These are phyloP conservation scores for Hypoxylon intermedium DNA, from an alignment of 495 filamentous ascomycete species.

Conservation along the genomic window DNA sequence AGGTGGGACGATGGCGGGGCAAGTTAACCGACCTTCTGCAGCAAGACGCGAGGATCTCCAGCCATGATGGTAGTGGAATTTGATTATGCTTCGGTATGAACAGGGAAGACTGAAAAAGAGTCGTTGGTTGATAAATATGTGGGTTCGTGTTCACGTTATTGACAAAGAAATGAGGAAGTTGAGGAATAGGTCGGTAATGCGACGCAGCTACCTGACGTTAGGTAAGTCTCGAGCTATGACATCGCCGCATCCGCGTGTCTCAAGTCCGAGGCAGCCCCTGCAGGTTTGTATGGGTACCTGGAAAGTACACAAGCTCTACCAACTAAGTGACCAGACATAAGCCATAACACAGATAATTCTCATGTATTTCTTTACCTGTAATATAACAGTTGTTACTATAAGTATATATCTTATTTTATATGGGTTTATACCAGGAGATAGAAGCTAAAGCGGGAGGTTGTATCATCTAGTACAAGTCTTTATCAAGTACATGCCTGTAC, in stretches of 20 bases:
- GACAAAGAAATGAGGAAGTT: conserved; percentile 28
- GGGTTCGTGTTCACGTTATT: conserved; percentile 9
- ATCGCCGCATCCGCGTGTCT: conserved; percentile 33
- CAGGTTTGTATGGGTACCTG: conserved; percentile 1
- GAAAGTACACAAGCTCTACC: neutral
- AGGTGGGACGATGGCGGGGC: conserved; percentile 37
- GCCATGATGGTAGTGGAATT: conserved; percentile 46
- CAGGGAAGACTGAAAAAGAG: conserved; percentile 1
- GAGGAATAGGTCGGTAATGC: conserved; percentile 14
- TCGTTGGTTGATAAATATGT: conserved; percentile 6
- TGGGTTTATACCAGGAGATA: no score
- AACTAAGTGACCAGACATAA: neutral
- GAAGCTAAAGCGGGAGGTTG: no score
- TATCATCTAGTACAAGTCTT: no score
- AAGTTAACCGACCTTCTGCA: conserved; percentile 50
- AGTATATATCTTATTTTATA: neutral
- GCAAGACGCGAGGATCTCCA: conserved; percentile 55
- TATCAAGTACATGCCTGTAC: no score
- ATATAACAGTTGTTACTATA: neutral
- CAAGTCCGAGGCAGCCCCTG: conserved; percentile 12
- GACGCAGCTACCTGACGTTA: conserved; percentile 34
- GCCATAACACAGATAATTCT: neutral
- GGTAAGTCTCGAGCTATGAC: conserved; percentile 30
- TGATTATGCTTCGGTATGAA: conserved; percentile 17
- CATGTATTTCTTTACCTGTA: no score